Conservation (phyloP, 2,329 filamentous ascomycete species). For the Didymella pomorum region DNA sequence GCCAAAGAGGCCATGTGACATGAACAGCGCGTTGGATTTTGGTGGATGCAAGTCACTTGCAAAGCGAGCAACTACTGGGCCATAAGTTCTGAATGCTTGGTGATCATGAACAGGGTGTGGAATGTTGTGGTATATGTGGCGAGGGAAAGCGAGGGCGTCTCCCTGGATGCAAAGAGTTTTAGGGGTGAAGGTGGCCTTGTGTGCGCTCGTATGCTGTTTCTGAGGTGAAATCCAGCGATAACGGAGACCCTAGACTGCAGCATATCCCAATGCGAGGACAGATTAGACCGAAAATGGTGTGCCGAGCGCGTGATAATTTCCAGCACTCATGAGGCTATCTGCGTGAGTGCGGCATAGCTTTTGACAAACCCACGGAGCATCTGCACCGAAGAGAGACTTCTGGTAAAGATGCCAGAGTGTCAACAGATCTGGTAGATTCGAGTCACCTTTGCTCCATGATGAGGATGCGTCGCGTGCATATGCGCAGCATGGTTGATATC, state of each 20-base stretch:
- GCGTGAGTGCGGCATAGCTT: background rate
- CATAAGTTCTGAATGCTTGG: conserved; percentile 7
- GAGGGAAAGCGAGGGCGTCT: background rate
- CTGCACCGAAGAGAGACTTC: background rate
- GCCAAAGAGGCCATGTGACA: background rate
- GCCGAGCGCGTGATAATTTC: background rate
- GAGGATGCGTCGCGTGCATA: background rate
- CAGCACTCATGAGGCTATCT: background rate
- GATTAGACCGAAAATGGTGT: background rate
- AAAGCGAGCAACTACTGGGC: conserved; percentile 14
- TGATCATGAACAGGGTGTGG: background rate
- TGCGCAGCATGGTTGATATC: background rate
- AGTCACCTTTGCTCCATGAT: background rate
- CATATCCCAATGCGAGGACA: background rate
- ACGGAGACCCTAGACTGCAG: background rate
- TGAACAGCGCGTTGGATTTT: conserved; percentile 1
- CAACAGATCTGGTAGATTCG: background rate
- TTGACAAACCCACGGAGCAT: background rate
- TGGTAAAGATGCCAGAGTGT: background rate
- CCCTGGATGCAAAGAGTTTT: background rate
- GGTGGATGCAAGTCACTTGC: conserved; percentile 1
- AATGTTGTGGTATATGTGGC: background rate
- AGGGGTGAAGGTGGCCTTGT: conserved; percentile 1
- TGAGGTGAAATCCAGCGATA: conserved; percentile 7
- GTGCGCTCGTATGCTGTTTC: background rate